Percentiles rank a stretch among this genome's conserved stretches.
Conservation (phyloP, 352 stramenopile species). For the Pythium plurisporium region DNA sequence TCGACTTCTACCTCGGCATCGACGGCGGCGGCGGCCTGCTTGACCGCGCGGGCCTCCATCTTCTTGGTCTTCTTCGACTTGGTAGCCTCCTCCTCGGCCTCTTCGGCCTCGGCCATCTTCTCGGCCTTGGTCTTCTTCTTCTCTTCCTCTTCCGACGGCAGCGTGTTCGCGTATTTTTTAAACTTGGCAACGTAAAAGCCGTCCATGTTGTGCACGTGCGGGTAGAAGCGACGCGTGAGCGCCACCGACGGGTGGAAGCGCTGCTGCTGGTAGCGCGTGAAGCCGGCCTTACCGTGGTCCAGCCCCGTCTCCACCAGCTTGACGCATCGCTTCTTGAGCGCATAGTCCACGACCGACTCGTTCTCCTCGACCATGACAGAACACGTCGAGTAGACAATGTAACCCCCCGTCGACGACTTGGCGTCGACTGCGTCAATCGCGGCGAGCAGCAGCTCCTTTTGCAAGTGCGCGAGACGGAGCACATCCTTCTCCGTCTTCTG, state of each 20-base stretch:
- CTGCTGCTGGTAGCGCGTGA: constrained; percentile 94
- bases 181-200: constrained; percentile 99
- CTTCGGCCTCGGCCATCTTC: constrained; percentile 55
- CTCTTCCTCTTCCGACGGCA: constrained; percentile 68
- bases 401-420: constrained; percentile 94
- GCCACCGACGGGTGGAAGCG: constrained; percentile 97
- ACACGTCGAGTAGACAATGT: constrained; percentile 99
- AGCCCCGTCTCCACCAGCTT: constrained; percentile 98
- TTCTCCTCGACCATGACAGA: constrained; percentile 92
- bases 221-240: constrained; percentile 97
- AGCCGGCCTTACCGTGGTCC: constrained; percentile 93
- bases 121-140: constrained; percentile 67
- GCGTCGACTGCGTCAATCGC: constrained; percentile 98
- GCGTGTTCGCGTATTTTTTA: constrained; percentile 96
- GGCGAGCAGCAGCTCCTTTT: constrained; percentile 99
- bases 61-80: constrained; percentile 84
- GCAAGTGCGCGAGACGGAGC: constrained; percentile 91
- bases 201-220: constrained; percentile 99
- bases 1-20: constrained; percentile 60
- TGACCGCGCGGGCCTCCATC: constrained; percentile 64
- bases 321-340: constrained; percentile 96
- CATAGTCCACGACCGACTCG: constrained; percentile 99
- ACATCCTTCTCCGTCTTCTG: constrained; percentile 94
- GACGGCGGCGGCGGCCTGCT: constrained; percentile 71
- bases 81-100: constrained; percentile 63